Evolutionary conservation across 2,329 filamentous ascomycete genomes (phyloP).

Genomic region (Paecilomyces fulvus): DNA sequence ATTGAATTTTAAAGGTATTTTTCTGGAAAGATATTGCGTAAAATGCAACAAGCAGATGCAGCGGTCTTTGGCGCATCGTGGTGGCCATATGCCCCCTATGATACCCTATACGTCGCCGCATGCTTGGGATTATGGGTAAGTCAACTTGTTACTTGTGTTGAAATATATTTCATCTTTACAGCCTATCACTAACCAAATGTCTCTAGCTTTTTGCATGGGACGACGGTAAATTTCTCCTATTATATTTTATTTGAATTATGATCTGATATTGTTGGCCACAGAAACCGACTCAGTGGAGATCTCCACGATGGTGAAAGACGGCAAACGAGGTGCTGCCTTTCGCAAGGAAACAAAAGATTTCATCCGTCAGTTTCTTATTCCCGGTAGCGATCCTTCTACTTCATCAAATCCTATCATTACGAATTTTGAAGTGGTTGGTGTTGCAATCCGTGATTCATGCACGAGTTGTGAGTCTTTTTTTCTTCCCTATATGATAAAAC

Average conservation of each 20-base stretch:
- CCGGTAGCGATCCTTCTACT: too few species aligned
- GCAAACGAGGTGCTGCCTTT: too few species aligned
- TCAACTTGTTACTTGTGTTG: background rate
- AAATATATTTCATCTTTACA: background rate
- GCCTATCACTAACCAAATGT: background rate
- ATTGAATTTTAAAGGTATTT: background rate
- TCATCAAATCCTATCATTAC: too few species aligned
- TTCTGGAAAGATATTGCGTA: background rate
- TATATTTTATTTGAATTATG: background rate
- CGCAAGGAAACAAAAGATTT: too few species aligned
- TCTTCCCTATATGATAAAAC: too few species aligned
- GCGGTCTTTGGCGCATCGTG: background rate
- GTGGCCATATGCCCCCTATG: background rate
- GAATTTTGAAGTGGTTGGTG: too few species aligned
- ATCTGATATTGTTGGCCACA: background rate
- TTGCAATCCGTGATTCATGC: too few species aligned
- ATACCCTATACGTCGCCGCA: constrained; percentile 19
- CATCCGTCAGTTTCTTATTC: too few species aligned
- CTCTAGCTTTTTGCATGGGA: background rate
- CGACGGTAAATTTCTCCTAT: background rate
- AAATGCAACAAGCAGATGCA: background rate
- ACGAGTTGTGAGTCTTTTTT: too few species aligned
- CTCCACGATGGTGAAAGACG: too few species aligned
- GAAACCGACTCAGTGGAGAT: too few species aligned
- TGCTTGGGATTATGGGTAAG: constrained; percentile 5